These are phyloP conservation scores for Fusarium buxicola DNA, from an alignment of 2,329 filamentous ascomycete species.

Conservation along the genomic window DNA sequence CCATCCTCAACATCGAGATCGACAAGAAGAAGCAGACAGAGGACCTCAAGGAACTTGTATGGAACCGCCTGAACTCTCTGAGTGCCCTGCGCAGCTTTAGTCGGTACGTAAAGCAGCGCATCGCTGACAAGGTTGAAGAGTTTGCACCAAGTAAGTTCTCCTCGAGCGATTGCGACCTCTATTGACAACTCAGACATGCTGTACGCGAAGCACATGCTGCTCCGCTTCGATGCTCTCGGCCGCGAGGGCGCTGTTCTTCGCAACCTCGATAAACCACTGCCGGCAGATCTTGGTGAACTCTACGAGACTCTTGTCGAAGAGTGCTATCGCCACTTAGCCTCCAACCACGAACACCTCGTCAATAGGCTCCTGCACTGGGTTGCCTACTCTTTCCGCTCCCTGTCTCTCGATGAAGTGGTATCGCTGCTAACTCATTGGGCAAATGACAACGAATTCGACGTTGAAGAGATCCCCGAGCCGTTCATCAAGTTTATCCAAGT, in stretches of 20 bases:
- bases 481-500: constrained; percentile 46
- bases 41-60: constrained; percentile 46
- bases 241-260: constrained; percentile 50
- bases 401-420: constrained; percentile 41
- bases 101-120: constrained; percentile 46
- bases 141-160: constrained; percentile 48
- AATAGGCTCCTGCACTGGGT: constrained; percentile 45
- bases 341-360: constrained; percentile 30
- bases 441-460: constrained; percentile 33
- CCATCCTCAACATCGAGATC: constrained; percentile 35
- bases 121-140: constrained; percentile 46
- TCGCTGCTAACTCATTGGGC: constrained; percentile 36
- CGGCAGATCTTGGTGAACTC: constrained; percentile 41
- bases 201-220: constrained; percentile 51
- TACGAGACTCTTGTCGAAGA: constrained; percentile 43
- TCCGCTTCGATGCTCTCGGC: constrained; percentile 47
- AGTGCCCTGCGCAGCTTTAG: constrained; percentile 42
- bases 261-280: constrained; percentile 42
- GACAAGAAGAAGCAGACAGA: constrained; percentile 44
- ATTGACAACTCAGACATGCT: constrained; percentile 45
- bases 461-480: constrained; percentile 45
- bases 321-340: constrained; percentile 43
- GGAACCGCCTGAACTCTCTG: constrained; percentile 44
- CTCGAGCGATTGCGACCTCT: rapidly evolving
- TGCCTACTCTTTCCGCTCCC: constrained; percentile 40